Base-by-base conservation (phyloP, 148 eudicot genomes). In the Vaccinium corymbosum region DNA sequence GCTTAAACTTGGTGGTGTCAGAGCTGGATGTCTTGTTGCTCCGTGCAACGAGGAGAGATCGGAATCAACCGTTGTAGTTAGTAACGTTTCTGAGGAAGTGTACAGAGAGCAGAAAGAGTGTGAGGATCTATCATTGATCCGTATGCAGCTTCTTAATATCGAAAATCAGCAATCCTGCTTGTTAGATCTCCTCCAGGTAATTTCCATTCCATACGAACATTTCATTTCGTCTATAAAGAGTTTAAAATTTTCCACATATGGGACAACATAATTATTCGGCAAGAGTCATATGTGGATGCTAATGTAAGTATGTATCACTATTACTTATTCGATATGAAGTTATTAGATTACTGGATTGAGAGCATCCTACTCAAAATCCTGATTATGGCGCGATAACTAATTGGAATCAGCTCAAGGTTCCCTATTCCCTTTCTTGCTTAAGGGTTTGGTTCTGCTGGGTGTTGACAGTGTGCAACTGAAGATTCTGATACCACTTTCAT, bases 121-220 rank as follows among this genome's bases (percentile, higher is more conserved):
- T 78, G 99, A 94, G 84, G 97, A 92, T 78, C 90, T 96, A 76
- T 91, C 97, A 73, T 82, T 85, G 83, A 96, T 96, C 78, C 92
- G 93, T 35, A 89, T 91, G 89, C 99, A 96, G 83, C 99, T 96
- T 81, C 89, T 88, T 89, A 95, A 92, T 82, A 94, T 96, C 81
- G 97, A 96, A 84, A 89, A 79, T 77, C 98, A 93, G 88, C 99
- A 96, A 87, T 91, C 97, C 80, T 92, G 86, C 90, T 84, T 96
- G 89, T 86, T 93, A 85, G 92, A 96, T 86, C 78, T 94, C 81
- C 97, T 96, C 73, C 98, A 94, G 99, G 99, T 96, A 89, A 80
- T 81, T 81, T 80, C 25, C 70, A 25, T 46, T 71, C 6, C 53
- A 6, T 29, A 20, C 38, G 32, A 56, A n/a, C 4, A 9, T 74